Evolutionary conservation across 192 early-diverging fungal species (phyloP), one percentile per base, ranked within the genome.

Genomic region (Martensiomyces pterosporus): DNA sequence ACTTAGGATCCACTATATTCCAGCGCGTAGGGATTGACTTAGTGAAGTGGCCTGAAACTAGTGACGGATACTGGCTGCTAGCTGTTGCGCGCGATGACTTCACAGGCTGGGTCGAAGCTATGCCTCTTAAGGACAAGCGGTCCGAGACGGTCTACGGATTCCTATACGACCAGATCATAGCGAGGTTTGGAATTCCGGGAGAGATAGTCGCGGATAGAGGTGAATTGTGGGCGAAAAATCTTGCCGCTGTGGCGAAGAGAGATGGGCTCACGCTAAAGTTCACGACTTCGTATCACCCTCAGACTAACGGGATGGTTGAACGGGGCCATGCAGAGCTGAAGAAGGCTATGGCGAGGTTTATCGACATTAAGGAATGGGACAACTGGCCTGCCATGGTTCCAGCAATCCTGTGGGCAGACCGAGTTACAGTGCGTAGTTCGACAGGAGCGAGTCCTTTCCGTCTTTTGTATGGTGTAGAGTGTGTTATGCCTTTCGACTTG

Each of bases 291-390:
- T 18, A 50, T 16, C 49, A 50, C 19, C 46, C 46, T 2, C 32
- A 47, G 27, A 47, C 46, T 7, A 47, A 47, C 32, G 46, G 46
- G 2, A 47, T 50, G 49, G 22, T 50, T 23, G 49, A 50, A 25
- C 49, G 39, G 4, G 37, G 35, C 2, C 49, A 50, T 50, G 27
- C 27, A 9, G 49, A 50, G 19, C 33, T 50, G 17, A 15, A 15
- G 35, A 25, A 16, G 19, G 18, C n/a, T 9, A 16, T 50, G 15
- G 35, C 21, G 8, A 18, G 29, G 29, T 39, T 41, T 14, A 17
- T 50, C 3, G 18, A 8, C 21, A 3, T 7, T 5, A 17, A 25
- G 3, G 12, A 38, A n/a, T 15, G 14, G 4, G 22, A 23, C 3
- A 10, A 50, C 10, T 50, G 49, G 49, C 49, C 49, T 5, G 5